Conservation (phyloP, 208 protist genomes). For the Trypanosoma melophagium region DNA sequence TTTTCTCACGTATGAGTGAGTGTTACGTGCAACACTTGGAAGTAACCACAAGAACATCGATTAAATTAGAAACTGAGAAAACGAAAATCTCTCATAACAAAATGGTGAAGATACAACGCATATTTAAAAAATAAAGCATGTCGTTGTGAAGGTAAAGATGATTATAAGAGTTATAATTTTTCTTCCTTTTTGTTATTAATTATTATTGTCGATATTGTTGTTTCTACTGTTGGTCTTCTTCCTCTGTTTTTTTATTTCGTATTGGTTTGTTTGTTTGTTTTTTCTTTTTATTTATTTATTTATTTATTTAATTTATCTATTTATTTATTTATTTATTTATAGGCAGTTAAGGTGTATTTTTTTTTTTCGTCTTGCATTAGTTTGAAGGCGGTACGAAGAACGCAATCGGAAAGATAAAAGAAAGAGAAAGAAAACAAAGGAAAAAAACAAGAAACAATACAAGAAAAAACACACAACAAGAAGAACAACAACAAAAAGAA, state of each 20-base stretch:
- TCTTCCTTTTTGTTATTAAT: background rate
- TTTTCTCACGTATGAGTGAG: too few species aligned
- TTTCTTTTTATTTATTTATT: constrained; percentile 2
- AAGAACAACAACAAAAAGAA: background rate
- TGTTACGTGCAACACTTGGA: too few species aligned
- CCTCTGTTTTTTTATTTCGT: constrained; percentile 14
- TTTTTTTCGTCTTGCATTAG: constrained; percentile 4
- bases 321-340: background rate
- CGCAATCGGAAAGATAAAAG: too few species aligned
- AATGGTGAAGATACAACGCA: too few species aligned
- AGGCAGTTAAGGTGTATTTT: background rate
- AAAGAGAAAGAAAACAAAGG: background rate
- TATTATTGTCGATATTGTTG: background rate
- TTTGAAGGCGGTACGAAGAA: background rate
- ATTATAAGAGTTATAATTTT: background rate
- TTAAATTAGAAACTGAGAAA: too few species aligned
- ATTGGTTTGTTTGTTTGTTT: constrained; percentile 9
- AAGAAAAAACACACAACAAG: constrained; percentile 4
- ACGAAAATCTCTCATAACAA: too few species aligned
- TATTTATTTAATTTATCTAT: background rate
- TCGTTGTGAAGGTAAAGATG: too few species aligned
- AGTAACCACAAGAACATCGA: too few species aligned
- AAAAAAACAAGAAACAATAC: background rate
- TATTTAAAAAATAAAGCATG: too few species aligned
- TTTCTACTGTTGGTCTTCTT: constrained; percentile 4